These are phyloP conservation scores for Chenopodium quinoa DNA, from an alignment of 148 eudicot genomes.

Conservation along the genomic window DNA sequence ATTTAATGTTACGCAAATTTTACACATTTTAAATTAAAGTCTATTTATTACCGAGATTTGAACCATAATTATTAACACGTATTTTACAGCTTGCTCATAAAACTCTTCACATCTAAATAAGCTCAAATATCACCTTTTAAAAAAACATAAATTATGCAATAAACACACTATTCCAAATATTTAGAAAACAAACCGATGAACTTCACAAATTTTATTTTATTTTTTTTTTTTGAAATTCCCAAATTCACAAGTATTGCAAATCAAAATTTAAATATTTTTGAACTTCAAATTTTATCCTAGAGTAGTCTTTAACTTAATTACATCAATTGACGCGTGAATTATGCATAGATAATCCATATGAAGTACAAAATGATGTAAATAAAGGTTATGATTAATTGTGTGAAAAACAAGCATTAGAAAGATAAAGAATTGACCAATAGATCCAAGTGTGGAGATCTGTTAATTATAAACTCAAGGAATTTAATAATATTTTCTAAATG, in stretches of 20 bases:
- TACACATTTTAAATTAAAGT: constrained; percentile 29
- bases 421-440: constrained; percentile 22
- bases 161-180: neutral
- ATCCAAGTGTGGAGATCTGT: constrained; percentile 21
- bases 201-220: neutral
- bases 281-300: too few species aligned
- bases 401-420: neutral
- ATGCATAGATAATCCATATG: too few species aligned
- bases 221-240: neutral
- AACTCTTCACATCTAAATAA: constrained; percentile 10
- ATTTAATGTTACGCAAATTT: constrained; percentile 30
- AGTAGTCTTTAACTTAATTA: too few species aligned
- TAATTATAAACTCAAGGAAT: constrained; percentile 5
- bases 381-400: neutral
- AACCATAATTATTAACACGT: constrained; percentile 21
- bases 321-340: too few species aligned
- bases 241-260: neutral
- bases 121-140: neutral
- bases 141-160: neutral
- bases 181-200: neutral
- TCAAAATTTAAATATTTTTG: too few species aligned
- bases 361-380: neutral
- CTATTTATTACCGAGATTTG: constrained; percentile 10
- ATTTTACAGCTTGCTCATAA: constrained; percentile 6
- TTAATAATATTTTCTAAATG: constrained; percentile 6